These are phyloP conservation scores for Crepidotus sp. DNA, from an alignment of 1,284 basidiomycete genomes.

Conservation along the genomic window DNA sequence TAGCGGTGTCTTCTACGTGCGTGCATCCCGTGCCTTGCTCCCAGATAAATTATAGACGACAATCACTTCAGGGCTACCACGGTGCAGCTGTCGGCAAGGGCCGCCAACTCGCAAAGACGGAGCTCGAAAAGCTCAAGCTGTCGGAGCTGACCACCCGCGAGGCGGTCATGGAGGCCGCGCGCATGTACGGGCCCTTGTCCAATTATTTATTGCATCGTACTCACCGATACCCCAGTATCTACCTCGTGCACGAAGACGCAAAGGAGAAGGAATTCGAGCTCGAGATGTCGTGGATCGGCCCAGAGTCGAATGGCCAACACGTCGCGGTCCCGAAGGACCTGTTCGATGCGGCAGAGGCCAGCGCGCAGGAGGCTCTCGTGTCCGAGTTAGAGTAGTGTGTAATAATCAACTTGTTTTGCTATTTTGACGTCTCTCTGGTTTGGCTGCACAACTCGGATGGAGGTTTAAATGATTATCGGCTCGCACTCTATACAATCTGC, in stretches of 20 bases:
- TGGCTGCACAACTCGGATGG: background rate
- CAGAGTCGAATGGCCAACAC: constrained; percentile 78
- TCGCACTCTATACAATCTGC: constrained; percentile 66
- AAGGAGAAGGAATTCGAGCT: constrained; percentile 99
- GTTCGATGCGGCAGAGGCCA: constrained; percentile 77
- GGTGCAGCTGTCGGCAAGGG: constrained; percentile 96
- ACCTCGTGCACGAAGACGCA: constrained; percentile 93
- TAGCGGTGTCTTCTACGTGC: constrained; percentile 84
- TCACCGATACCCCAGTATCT: constrained; percentile 55
- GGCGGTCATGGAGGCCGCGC: constrained; percentile 88
- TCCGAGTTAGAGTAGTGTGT: constrained; percentile 64
- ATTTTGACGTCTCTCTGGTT: background rate
- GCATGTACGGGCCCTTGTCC: constrained; percentile 63
- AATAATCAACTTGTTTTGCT: constrained; percentile 4
- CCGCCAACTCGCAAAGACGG: constrained; percentile 94
- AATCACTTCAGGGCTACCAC: constrained; percentile 60
- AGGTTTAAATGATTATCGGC: constrained; percentile 4
- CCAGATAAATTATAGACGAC: background rate
- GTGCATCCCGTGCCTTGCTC: constrained; percentile 22
- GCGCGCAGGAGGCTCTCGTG: constrained; percentile 84
- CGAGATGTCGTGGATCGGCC: constrained; percentile 94
- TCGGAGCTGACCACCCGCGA: constrained; percentile 70
- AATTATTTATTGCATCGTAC: background rate
- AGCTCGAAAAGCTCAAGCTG: constrained; percentile 92
- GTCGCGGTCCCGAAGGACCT: constrained; percentile 79